Conservation (phyloP, 2,329 filamentous ascomycete species). For the Hirsutella minnesotensis region DNA sequence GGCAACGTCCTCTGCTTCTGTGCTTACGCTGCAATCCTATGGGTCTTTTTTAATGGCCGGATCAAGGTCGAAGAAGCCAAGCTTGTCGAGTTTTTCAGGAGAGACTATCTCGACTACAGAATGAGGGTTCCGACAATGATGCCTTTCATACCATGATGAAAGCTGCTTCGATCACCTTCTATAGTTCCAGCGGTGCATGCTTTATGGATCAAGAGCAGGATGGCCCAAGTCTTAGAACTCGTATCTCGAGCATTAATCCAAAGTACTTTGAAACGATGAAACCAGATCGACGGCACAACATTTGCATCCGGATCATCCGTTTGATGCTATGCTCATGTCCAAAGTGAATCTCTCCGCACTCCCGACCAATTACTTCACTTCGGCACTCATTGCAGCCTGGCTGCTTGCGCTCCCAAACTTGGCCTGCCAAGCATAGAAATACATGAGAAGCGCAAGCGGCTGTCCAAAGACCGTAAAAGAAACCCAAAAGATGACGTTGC, state of each 20-base stretch:
- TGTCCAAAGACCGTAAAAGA: conserved; percentile 94
- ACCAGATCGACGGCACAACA: background rate
- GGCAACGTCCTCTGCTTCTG: conserved; percentile 73
- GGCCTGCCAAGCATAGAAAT: conserved; percentile 97
- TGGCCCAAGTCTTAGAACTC: background rate
- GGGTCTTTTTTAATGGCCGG: conserved; percentile 69
- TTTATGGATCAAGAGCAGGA: background rate
- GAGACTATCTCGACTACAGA: conserved; percentile 67
- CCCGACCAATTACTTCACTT: background rate
- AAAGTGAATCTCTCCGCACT: too few species aligned
- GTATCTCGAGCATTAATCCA: background rate
- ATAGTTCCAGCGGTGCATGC: background rate
- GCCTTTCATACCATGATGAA: conserved; percentile 43
- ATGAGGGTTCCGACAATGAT: conserved; percentile 64
- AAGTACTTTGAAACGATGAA: background rate
- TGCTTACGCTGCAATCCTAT: conserved; percentile 64
- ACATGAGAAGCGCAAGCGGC: conserved; percentile 80
- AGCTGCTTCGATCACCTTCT: background rate
- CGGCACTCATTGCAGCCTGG: conserved; percentile 10
- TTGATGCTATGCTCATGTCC: too few species aligned
- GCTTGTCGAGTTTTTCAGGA: conserved; percentile 70
- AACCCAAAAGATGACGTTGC: conserved; percentile 93
- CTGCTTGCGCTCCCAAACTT: conserved; percentile 80
- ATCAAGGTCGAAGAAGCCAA: conserved; percentile 70
- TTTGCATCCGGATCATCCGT: too few species aligned